Percentiles rank a stretch among this genome's conserved stretches.
Evolutionary conservation across 2,329 filamentous ascomycete genomes (phyloP).

Genomic region (Stachybotrys chlorohalonatus): DNA sequence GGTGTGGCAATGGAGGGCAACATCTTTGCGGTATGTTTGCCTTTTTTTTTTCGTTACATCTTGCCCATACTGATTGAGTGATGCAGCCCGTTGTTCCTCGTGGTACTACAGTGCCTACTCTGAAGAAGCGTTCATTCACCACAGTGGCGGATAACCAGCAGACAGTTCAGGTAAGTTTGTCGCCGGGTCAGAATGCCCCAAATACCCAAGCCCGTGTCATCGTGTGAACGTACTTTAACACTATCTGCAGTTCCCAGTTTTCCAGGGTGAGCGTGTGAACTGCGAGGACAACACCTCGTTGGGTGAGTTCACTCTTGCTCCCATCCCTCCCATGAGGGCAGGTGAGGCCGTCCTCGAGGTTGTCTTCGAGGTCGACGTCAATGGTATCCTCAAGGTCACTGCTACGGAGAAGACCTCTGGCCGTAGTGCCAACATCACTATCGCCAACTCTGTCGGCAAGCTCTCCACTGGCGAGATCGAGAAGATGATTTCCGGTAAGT

Average conservation of each 20-base stretch:
- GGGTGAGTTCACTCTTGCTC: constrained; percentile 93
- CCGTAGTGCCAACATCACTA: constrained; percentile 98
- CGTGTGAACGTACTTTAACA: constrained; percentile 33
- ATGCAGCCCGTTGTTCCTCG: constrained; percentile 66
- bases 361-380: constrained; percentile 99
- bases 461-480: constrained; percentile 91
- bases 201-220: no score
- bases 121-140: constrained; percentile 83
- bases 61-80: no score
- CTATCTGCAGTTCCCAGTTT: constrained; percentile 74
- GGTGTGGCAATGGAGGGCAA: constrained; percentile 99
- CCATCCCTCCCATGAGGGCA: constrained; percentile 79
- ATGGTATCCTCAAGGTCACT: constrained; percentile 99
- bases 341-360: constrained; percentile 95
- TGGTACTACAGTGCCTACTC: constrained; percentile 64
- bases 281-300: constrained; percentile 97
- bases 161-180: constrained; percentile 11
- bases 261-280: constrained; percentile 94
- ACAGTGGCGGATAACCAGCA: constrained; percentile 72
- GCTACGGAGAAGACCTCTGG: constrained; percentile 98
- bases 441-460: constrained; percentile 99
- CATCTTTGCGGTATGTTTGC: constrained; percentile 61
- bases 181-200: no score
- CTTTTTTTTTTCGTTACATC: no score
- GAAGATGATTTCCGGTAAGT: constrained; percentile 82